phyloP scores from a whole-genome alignment of 208 protist species.

The Crithidia brevicula region DNA sequence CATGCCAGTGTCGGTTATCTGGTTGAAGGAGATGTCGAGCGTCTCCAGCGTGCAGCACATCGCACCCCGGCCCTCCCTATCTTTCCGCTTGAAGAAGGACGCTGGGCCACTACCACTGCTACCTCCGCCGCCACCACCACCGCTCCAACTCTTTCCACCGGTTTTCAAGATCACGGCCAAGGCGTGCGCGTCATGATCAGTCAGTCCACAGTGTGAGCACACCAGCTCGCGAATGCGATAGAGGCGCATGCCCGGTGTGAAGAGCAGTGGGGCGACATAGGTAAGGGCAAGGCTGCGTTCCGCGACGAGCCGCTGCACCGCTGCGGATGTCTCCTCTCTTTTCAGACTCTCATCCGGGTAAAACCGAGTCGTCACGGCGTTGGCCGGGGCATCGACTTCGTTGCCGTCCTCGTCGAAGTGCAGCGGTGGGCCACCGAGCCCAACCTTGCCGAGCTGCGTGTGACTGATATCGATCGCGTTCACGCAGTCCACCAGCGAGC shows the following conservation, averaged over 20 bases:
- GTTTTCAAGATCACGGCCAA: constrained; percentile 46
- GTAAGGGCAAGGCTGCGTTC: constrained; percentile 47
- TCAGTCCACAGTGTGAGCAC: constrained; percentile 49
- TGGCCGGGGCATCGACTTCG: not conserved
- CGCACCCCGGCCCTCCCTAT: not conserved
- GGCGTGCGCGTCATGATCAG: constrained; percentile 57
- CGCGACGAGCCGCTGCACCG: constrained; percentile 21
- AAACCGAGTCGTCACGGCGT: constrained; percentile 30
- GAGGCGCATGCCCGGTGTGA: constrained; percentile 30
- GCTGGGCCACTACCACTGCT: not conserved
- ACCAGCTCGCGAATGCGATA: constrained; percentile 44
- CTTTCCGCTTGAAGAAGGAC: not conserved
- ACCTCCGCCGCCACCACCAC: not conserved
- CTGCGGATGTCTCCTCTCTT: constrained; percentile 6
- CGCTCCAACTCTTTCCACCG: constrained; percentile 5
- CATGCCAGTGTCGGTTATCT: constrained; percentile 59
- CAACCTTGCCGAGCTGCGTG: constrained; percentile 45
- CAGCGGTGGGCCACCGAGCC: constrained; percentile 36
- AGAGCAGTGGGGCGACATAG: constrained; percentile 61
- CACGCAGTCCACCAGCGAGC: constrained; percentile 34
- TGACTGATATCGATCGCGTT: constrained; percentile 48
- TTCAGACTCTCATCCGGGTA: constrained; percentile 45
- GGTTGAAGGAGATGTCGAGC: constrained; percentile 44
- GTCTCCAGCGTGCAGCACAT: constrained; percentile 30
- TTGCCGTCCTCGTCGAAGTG: constrained; percentile 36